Conservation (phyloP, 2,329 filamentous ascomycete species). For the Colletotrichum graminicola region DNA sequence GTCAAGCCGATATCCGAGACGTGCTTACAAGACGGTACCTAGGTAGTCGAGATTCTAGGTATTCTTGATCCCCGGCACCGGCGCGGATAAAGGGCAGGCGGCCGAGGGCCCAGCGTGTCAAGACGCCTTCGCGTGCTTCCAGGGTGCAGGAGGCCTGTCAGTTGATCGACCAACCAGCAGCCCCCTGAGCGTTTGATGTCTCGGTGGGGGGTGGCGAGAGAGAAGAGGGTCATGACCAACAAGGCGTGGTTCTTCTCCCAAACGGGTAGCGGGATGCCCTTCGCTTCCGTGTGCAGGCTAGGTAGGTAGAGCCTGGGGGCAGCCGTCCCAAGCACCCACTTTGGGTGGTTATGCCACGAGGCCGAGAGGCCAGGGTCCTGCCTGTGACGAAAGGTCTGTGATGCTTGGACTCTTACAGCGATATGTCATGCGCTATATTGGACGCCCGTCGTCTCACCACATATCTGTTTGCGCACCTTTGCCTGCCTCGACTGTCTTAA, state of each 20-base stretch:
- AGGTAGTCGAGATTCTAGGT: background rate
- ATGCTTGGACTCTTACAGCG: background rate
- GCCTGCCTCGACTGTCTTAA: constrained; percentile 15
- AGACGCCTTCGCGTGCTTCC: constrained; percentile 6
- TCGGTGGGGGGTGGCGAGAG: constrained; percentile 4
- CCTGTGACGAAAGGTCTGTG: constrained; percentile 1
- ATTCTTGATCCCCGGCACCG: constrained; percentile 15
- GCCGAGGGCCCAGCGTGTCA: background rate
- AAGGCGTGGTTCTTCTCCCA: background rate
- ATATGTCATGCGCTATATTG: constrained; percentile 9
- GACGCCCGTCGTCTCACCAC: constrained; percentile 2
- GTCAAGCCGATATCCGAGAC: constrained; percentile 32
- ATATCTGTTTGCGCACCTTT: background rate
- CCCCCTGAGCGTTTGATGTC: constrained; percentile 35
- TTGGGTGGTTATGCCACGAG: constrained; percentile 29
- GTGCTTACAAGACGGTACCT: constrained; percentile 5
- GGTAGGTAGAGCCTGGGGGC: constrained; percentile 26
- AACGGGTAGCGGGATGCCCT: constrained; percentile 14
- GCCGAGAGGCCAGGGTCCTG: constrained; percentile 8
- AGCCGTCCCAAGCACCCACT: constrained; percentile 28
- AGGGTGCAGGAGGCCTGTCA: constrained; percentile 21
- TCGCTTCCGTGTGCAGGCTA: constrained; percentile 23
- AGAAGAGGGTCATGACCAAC: constrained; percentile 1
- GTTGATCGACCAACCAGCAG: constrained; percentile 26
- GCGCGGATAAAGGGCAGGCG: background rate